phyloP scores from a whole-genome alignment of 1,139 yeast genomes.

The Saccharomyces pastorianus region DNA sequence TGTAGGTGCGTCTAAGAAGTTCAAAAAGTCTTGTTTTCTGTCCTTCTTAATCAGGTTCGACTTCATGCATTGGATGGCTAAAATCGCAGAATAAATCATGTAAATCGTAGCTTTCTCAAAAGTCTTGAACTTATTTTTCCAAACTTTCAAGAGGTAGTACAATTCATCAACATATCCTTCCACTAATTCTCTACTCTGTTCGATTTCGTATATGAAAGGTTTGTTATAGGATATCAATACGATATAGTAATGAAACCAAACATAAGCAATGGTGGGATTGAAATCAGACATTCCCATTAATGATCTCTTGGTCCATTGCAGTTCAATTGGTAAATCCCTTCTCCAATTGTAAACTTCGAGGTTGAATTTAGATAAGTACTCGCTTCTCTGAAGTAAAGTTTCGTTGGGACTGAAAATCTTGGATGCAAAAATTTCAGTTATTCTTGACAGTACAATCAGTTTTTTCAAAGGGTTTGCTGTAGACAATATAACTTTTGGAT shows the following conservation, averaged over 20 bases:
- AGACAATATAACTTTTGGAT: slow-evolving; percentile 26
- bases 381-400: slow-evolving; percentile 19
- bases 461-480: slow-evolving; percentile 40
- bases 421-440: slow-evolving; percentile 42
- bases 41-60: slow-evolving; percentile 16
- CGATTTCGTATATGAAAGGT: slow-evolving; percentile 39
- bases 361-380: slow-evolving; percentile 36
- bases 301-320: slow-evolving; percentile 40
- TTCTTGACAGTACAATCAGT: slow-evolving; percentile 45
- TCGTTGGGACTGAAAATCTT: slow-evolving; percentile 22
- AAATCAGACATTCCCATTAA: slow-evolving; percentile 35
- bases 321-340: slow-evolving; percentile 37
- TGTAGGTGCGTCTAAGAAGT: slow-evolving; percentile 19
- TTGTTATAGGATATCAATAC: slow-evolving; percentile 49
- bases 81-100: slow-evolving; percentile 26
- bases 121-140: slow-evolving; percentile 29
- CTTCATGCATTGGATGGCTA: slow-evolving; percentile 26
- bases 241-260: slow-evolving; percentile 49
- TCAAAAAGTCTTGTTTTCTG: slow-evolving; percentile 12
- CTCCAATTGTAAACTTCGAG: slow-evolving; percentile 43
- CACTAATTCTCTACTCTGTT: slow-evolving; percentile 19
- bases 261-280: slow-evolving; percentile 46
- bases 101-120: slow-evolving; percentile 24
- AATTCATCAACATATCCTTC: slow-evolving; percentile 30
- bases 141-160: slow-evolving; percentile 29